Evolutionary conservation across 225 moss, liverwort and hornwort species (phyloP), one percentile per base, ranked within the genome.

Genomic region (Physcomitrium patens): DNA sequence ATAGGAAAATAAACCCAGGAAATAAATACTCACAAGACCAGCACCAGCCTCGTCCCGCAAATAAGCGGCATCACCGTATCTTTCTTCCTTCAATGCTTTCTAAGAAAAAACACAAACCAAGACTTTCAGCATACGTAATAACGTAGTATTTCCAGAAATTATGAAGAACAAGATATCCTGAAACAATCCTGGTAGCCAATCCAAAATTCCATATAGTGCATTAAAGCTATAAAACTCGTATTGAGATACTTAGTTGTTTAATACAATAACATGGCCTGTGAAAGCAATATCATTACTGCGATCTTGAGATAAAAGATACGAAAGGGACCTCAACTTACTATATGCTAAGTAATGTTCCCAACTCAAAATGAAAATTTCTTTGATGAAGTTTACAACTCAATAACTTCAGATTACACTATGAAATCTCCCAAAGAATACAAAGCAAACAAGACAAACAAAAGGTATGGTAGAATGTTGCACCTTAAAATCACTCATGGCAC

Each of bases 11-110:
- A 73, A 68, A 60, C 51, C 27, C 60, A 60, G n/a, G 37, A 65
- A 60, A 23, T 17, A 53, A 65, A 16, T 58, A 78, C 84, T 78
- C 82, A 94, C 96, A 82, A 96, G 84, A 73, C 96, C 96, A 80
- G 93, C 96, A 62, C 90, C 90, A 72, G 90, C 93, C 67, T 91
- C 80, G 67, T 96, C 96, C 50, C 96, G 85, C 59, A 93, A 77
- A 65, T 65, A 84, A 63, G 91, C 90, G 43, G 96, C 96, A 74
- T 91, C 96, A 43, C 76, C 82, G n/a, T 96, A 96, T 9, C 85
- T 86, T 78, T 96, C 96, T 77, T 89, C 89, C 20, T 84, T 78
- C 68, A 96, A 79, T 48, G 96, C 91, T 60, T 76, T 79, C 96
- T 96, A 83, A 56, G 22, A 56, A 63, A 69, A 68, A 48, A 68